These are phyloP conservation scores for Globisporangium viniferum DNA, from an alignment of 352 stramenopile genomes.

Conservation along the genomic window DNA sequence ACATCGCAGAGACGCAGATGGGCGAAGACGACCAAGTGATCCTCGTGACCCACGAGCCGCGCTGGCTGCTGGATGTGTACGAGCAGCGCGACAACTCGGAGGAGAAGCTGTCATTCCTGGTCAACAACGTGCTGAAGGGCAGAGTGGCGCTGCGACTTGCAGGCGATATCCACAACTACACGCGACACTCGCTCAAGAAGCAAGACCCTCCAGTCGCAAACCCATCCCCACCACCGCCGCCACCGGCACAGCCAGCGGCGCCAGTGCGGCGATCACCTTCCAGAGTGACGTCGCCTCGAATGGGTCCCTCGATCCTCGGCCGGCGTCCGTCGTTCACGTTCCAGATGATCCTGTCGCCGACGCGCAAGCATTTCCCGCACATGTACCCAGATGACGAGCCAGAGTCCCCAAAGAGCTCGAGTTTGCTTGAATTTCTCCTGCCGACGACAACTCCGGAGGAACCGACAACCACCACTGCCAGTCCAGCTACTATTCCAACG, in stretches of 20 bases:
- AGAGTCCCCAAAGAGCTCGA: not conserved
- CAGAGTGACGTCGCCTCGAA: conserved; percentile 13
- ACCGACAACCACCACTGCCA: conserved; percentile 6
- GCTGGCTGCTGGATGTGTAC: conserved; percentile 90
- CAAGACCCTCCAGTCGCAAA: not conserved
- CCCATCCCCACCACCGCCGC: not conserved
- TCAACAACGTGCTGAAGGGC: conserved; percentile 71
- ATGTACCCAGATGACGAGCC: conserved; percentile 44
- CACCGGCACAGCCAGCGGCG: not conserved
- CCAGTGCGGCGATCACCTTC: conserved; percentile 3
- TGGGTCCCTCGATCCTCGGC: conserved; percentile 11
- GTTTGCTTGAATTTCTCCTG: not conserved
- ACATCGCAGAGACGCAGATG: conserved; percentile 75
- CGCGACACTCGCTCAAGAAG: conserved; percentile 61
- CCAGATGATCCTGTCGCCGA: conserved; percentile 34
- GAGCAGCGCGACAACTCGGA: conserved; percentile 68
- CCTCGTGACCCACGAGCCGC: conserved; percentile 89
- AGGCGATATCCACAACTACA: conserved; percentile 94
- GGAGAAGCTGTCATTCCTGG: conserved; percentile 74
- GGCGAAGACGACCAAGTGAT: conserved; percentile 84
- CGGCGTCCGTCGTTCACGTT: conserved; percentile 15
- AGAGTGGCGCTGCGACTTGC: conserved; percentile 78
- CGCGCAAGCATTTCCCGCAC: conserved; percentile 75
- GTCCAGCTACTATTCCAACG: not conserved
- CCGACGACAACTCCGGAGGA: not conserved